Evolutionary conservation across 2,329 filamentous ascomycete species (phyloP).

Genomic region (Dothiorella sarmentorum): DNA sequence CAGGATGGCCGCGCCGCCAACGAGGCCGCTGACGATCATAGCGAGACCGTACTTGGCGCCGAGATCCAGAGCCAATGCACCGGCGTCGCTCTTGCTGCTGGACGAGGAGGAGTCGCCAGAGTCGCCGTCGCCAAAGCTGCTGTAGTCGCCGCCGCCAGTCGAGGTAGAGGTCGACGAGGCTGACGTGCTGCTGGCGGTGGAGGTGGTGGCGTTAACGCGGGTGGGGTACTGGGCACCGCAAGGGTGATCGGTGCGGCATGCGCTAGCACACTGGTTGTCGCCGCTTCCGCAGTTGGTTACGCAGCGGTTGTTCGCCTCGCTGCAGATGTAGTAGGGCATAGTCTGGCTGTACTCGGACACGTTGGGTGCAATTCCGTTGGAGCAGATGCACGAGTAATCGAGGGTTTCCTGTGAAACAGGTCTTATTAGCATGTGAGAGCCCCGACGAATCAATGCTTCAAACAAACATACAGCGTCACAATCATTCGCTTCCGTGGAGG

Average conservation of each 20-base stretch:
- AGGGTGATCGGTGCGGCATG: slow-evolving; percentile 64
- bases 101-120: slow-evolving; percentile 31
- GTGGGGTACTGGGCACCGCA: slow-evolving; percentile 68
- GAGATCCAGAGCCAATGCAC: slow-evolving; percentile 47
- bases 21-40: slow-evolving; percentile 52
- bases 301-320: slow-evolving; percentile 67
- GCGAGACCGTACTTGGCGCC: slow-evolving; percentile 56
- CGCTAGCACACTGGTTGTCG: slow-evolving; percentile 56
- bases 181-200: slow-evolving; percentile 44
- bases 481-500: slow-evolving; percentile 55
- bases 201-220: slow-evolving; percentile 56
- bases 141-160: slow-evolving; percentile 10
- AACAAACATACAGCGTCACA: slow-evolving; percentile 65
- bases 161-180: slow-evolving; percentile 35
- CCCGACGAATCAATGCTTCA: not conserved
- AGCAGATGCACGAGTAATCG: slow-evolving; percentile 70
- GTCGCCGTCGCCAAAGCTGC: slow-evolving; percentile 28
- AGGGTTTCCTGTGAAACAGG: slow-evolving; percentile 44
- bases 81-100: slow-evolving; percentile 32
- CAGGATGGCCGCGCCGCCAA: slow-evolving; percentile 54
- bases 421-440: slow-evolving; percentile 14
- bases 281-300: slow-evolving; percentile 52
- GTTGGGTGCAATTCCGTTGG: slow-evolving; percentile 64
- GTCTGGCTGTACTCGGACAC: slow-evolving; percentile 74
- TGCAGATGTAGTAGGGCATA: slow-evolving; percentile 73